Percentiles rank a stretch among this genome's conserved stretches.
Evolutionary conservation across 768 basidiomycete genomes (phyloP).

Genomic region (Lactifluus piperatus): DNA sequence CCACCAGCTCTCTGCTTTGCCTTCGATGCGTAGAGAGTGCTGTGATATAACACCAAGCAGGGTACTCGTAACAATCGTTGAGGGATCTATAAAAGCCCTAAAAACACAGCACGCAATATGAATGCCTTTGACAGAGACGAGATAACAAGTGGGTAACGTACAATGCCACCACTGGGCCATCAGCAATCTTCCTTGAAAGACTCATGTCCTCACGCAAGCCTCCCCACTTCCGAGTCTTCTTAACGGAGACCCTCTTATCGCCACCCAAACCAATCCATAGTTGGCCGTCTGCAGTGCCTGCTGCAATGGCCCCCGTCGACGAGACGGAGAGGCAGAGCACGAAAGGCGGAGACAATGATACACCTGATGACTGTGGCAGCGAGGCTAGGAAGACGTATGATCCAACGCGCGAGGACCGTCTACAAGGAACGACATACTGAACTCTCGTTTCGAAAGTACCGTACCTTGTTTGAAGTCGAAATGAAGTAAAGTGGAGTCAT

Average conservation of each 20-base stretch:
- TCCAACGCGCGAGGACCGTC: conserved; percentile 6
- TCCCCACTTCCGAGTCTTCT: conserved; percentile 61
- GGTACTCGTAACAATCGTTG: conserved; percentile 46
- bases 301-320: conserved; percentile 50
- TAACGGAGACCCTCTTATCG: conserved; percentile 37
- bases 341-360: conserved; percentile 68
- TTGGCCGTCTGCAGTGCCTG: conserved; percentile 69
- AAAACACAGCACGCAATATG: not conserved
- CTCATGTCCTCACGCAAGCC: conserved; percentile 47
- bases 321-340: conserved; percentile 56
- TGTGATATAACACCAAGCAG: conserved; percentile 50
- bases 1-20: conserved; percentile 30
- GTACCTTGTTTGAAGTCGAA: conserved; percentile 52
- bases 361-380: conserved; percentile 34
- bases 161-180: conserved; percentile 70
- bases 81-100: conserved; percentile 33
- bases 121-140: not conserved
- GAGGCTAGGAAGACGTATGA: conserved; percentile 27
- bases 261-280: conserved; percentile 63
- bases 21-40: conserved; percentile 37
- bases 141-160: conserved; percentile 27
- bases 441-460: conserved; percentile 47
- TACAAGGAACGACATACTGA: conserved; percentile 36
- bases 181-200: conserved; percentile 43
- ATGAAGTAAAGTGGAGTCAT: conserved; percentile 60